Base-by-base conservation (phyloP, 495 filamentous ascomycete species). In the Hyaloscypha finlandica region DNA sequence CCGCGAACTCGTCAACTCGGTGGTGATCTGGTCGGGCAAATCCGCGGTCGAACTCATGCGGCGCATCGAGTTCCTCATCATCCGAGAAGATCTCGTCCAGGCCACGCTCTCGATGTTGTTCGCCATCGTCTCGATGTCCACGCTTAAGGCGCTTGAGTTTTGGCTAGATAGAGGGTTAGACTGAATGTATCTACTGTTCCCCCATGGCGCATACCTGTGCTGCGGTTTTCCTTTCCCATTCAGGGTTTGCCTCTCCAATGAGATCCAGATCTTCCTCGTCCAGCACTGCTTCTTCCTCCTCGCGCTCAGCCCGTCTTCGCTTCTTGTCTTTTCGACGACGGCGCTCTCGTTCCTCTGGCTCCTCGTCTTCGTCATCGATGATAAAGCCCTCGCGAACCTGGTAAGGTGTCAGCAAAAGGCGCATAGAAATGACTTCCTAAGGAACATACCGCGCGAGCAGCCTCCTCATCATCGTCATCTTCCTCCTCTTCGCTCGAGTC, bases 221-320 rank as follows among this genome's bases (percentile, higher is more conserved):
- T 33, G 87, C 76, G 32, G 84, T 77, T 63, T 85, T 84, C 22
- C 87, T 85, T 71, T 91, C 86, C 73, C 86, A 86, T 42, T 88
- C 86, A 2, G 90, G 90, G 70, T 86, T 85, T 61, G 85, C 84
- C 72, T 93, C 90, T 6, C 91, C 93, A 69, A 99, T 96, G 39
- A 99, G 82, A 77, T 98, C 96, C 59, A 99, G 78, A 84, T 99
- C 95, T 78, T 99, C 95, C 63, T 97, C 94, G 70, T 98, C 96
- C 19, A 99, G 84, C 54, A 85, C 86, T 60, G 93, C 94, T 74
- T 97, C 94, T 69, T 96, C 94, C 61, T 92, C 91, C 66, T 92
- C 90, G 58, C 89, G 87, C 69, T 89, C 86, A 57, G 86, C 83
- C 48, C 90, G 80, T 70, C 86, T 83, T 61, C 91, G 86, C 80